Evolutionary conservation across 768 basidiomycete genomes (phyloP).

Genomic region (Lyophyllum atratum): DNA sequence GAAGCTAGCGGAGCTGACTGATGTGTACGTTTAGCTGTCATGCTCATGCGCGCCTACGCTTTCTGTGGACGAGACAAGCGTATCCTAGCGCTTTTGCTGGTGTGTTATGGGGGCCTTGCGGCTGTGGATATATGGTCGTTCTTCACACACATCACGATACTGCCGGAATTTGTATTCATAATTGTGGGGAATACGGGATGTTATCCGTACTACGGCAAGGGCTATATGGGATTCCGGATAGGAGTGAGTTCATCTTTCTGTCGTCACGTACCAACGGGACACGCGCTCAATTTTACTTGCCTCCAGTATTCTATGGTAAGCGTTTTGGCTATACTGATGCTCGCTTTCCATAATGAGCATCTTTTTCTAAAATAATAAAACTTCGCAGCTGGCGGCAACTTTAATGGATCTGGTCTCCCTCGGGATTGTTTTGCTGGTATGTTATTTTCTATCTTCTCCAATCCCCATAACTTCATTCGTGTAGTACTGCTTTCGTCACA

Average conservation of each 20-base stretch:
- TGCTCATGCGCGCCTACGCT: conserved; percentile 46
- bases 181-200: conserved; percentile 34
- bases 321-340: not conserved
- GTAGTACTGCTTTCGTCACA: conserved; percentile 31
- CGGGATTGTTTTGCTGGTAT: conserved; percentile 34
- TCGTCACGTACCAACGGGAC: not conserved
- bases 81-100: conserved; percentile 29
- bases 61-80: conserved; percentile 37
- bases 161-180: conserved; percentile 24
- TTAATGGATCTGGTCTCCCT: conserved; percentile 41
- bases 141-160: conserved; percentile 24
- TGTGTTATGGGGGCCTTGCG: conserved; percentile 32
- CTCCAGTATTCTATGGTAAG: conserved; percentile 22
- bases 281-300: not conserved
- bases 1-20: not conserved
- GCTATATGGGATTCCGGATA: conserved; percentile 31
- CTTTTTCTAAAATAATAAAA: too few relatives aligned
- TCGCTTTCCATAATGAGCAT: too few relatives aligned
- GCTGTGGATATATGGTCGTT: conserved; percentile 39
- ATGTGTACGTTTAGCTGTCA: conserved; percentile 32
- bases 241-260: conserved; percentile 27
- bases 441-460: conserved; percentile 1
- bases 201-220: conserved; percentile 37
- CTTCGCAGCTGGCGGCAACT: conserved; percentile 32
- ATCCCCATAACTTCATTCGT: not conserved